Percentiles rank a stretch among this genome's conserved stretches.
Conservation (phyloP, 1,284 basidiomycete species). For the Xanthoconium separans region DNA sequence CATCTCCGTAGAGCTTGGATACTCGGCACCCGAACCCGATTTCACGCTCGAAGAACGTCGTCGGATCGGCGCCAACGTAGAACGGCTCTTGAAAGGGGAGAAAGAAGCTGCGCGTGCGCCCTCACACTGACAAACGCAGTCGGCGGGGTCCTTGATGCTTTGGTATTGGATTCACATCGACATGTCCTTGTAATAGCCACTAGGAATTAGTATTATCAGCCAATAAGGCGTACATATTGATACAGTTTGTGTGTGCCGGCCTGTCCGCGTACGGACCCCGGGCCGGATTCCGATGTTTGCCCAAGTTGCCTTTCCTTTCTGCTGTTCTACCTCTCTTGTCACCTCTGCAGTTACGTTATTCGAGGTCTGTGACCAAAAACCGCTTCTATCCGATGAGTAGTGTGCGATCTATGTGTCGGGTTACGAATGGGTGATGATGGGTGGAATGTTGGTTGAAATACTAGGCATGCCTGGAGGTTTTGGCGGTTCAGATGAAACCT, state of each 20-base stretch:
- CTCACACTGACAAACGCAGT: not conserved
- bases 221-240: too few species aligned
- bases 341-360: not conserved
- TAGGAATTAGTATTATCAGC: too few species aligned
- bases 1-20: constrained; percentile 46
- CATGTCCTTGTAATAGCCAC: not conserved
- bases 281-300: not conserved
- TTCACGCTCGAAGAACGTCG: constrained; percentile 49
- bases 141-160: not conserved
- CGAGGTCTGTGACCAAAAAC: not conserved
- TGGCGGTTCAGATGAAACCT: not conserved
- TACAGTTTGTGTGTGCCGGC: too few species aligned
- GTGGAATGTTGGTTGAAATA: too few species aligned
- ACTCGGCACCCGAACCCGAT: constrained; percentile 43
- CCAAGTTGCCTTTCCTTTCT: not conserved
- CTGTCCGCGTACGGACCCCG: not conserved
- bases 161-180: not conserved
- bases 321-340: too few species aligned
- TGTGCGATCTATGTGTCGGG: too few species aligned
- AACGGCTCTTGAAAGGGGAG: constrained; percentile 48
- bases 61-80: constrained; percentile 46
- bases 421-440: too few species aligned
- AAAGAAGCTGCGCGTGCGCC: constrained; percentile 56
- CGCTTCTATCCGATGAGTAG: too few species aligned
- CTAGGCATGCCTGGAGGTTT: too few species aligned